Conservation (phyloP, 805 yeast genomes). For the Metschnikowia amazonensis region DNA sequence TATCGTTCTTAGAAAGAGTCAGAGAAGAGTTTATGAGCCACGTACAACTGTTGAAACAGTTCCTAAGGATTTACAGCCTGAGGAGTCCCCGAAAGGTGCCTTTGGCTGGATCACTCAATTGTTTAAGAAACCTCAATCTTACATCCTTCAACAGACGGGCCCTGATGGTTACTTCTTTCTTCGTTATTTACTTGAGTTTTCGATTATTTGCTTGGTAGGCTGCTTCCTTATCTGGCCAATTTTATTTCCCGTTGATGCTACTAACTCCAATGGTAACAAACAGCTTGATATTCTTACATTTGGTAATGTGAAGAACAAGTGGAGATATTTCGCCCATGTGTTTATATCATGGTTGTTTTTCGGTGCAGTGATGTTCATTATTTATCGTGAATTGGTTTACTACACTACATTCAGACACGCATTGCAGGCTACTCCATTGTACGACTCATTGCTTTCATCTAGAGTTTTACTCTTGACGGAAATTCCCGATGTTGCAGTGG, state of each 20-base stretch:
- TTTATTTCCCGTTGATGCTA: constrained; percentile 69
- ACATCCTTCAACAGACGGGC: constrained; percentile 64
- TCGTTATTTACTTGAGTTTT: constrained; percentile 58
- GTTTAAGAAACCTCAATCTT: constrained; percentile 54
- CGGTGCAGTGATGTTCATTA: constrained; percentile 59
- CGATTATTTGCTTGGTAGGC: constrained; percentile 48
- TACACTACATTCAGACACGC: constrained; percentile 72
- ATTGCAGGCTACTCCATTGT: constrained; percentile 66
- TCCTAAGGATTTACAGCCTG: constrained; percentile 43
- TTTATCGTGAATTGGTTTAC: constrained; percentile 71
- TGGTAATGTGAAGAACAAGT: constrained; percentile 58
- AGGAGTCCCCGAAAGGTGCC: constrained; percentile 41
- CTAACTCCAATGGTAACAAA: constrained; percentile 50
- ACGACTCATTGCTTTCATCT: constrained; percentile 64
- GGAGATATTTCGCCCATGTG: constrained; percentile 69
- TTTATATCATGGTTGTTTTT: constrained; percentile 73
- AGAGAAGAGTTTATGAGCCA: constrained; percentile 51
- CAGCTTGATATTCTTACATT: constrained; percentile 68
- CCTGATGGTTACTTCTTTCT: constrained; percentile 74
- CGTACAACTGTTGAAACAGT: constrained; percentile 43
- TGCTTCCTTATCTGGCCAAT: constrained; percentile 62
- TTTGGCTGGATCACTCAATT: constrained; percentile 55
- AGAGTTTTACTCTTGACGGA: constrained; percentile 73
- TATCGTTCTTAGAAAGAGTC: constrained; percentile 39
- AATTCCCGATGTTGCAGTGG: constrained; percentile 46